A percentile compares a stretch with the other conserved stretches of the same genome.
Evolutionary conservation across 2,329 filamentous ascomycete genomes (phyloP).

Genomic region (Thelonectria discophora): DNA sequence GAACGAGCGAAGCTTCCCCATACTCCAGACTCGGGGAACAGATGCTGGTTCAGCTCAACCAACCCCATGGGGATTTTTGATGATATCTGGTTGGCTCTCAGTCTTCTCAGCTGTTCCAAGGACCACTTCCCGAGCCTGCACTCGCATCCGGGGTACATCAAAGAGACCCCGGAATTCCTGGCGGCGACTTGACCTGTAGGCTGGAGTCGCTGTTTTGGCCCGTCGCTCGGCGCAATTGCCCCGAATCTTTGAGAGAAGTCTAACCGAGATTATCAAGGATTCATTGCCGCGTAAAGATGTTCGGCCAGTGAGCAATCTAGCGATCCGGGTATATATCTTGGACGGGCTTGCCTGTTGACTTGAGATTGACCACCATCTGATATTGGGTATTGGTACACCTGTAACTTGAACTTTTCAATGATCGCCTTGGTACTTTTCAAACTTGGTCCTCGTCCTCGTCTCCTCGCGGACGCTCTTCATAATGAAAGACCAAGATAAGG

Average conservation of each 20-base stretch:
- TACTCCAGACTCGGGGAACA: no score
- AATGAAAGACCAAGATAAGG: conserved; percentile 12
- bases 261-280: not conserved
- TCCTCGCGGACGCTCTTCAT: not conserved
- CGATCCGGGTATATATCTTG: not conserved
- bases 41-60: no score
- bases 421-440: no score
- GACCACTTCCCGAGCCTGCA: not conserved
- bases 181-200: not conserved
- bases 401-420: no score
- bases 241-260: not conserved
- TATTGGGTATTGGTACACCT: no score
- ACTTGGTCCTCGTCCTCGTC: no score
- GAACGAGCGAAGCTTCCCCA: no score
- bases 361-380: not conserved
- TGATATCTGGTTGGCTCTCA: no score
- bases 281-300: not conserved
- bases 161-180: not conserved
- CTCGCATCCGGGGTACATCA: not conserved
- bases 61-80: no score
- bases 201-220: not conserved
- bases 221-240: not conserved
- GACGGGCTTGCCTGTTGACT: not conserved
- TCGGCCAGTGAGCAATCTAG: not conserved
- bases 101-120: no score